Evolutionary conservation across 2,329 filamentous ascomycete genomes (phyloP).

Genomic region (Penicillium sp.): DNA sequence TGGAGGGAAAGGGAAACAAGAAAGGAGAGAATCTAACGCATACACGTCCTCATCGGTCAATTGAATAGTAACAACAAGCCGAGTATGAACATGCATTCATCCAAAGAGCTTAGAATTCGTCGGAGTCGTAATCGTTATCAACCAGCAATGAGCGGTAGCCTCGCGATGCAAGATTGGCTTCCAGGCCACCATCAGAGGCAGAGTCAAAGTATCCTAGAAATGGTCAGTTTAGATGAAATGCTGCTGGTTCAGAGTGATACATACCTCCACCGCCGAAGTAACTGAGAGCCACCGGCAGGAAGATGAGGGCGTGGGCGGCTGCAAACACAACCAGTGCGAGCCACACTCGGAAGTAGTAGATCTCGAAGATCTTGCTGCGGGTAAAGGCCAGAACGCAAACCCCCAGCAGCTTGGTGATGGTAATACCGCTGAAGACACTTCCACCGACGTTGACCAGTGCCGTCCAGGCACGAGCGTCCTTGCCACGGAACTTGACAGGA

Average conservation of each 20-base stretch:
- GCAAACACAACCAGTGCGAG: slow-evolving; percentile 85
- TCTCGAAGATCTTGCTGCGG: slow-evolving; percentile 95
- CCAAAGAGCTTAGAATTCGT: slow-evolving; percentile 49
- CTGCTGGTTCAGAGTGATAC: slow-evolving; percentile 18
- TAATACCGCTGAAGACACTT: slow-evolving; percentile 93
- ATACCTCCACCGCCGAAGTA: slow-evolving; percentile 73
- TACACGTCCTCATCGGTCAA: background rate
- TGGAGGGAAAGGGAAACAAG: background rate
- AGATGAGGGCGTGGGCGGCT: slow-evolving; percentile 80
- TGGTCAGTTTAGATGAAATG: slow-evolving; percentile 14
- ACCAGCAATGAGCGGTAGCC: slow-evolving; percentile 72
- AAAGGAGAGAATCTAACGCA: too few species aligned
- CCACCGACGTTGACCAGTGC: slow-evolving; percentile 91
- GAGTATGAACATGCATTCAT: background rate
- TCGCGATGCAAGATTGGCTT: slow-evolving; percentile 78
- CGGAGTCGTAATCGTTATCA: slow-evolving; percentile 71
- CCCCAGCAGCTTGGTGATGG: slow-evolving; percentile 87
- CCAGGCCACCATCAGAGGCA: slow-evolving; percentile 79
- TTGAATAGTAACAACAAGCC: background rate
- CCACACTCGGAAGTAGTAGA: slow-evolving; percentile 99
- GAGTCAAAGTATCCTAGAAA: slow-evolving; percentile 73
- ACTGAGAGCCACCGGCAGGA: slow-evolving; percentile 84
- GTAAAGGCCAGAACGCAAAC: slow-evolving; percentile 92
- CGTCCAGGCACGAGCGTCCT: slow-evolving; percentile 84
- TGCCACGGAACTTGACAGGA: slow-evolving; percentile 70